These are phyloP conservation scores for Fusarium anthophilum DNA, from an alignment of 2,329 filamentous ascomycete genomes.

Conservation along the genomic window DNA sequence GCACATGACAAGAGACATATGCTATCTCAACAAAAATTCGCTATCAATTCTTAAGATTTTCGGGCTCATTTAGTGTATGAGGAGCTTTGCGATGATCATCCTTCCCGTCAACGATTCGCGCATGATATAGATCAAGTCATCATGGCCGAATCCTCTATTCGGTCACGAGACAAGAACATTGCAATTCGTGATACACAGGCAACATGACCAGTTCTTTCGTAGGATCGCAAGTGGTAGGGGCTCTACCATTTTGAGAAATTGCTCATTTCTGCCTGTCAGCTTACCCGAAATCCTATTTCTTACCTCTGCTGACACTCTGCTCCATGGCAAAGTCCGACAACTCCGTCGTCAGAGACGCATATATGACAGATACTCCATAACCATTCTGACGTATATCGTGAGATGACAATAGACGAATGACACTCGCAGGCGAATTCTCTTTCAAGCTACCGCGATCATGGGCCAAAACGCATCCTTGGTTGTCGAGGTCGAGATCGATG, in stretches of 20 bases:
- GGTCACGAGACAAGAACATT: too few relatives aligned
- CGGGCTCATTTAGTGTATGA: rapidly evolving
- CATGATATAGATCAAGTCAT: neutral
- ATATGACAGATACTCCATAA: neutral
- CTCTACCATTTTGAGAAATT: too few relatives aligned
- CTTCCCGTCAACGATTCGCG: rapidly evolving
- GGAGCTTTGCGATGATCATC: rapidly evolving
- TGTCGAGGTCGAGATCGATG: conserved; percentile 7
- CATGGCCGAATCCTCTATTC: neutral
- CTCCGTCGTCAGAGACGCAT: neutral
- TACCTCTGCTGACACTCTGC: neutral
- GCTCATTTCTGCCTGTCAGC: neutral
- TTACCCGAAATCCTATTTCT: neutral
- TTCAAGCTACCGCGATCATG: neutral
- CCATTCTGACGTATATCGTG: rapidly evolving
- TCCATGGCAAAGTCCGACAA: neutral
- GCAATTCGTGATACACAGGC: neutral
- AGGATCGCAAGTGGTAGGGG: neutral
- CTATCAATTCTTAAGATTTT: too few relatives aligned
- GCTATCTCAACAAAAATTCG: neutral
- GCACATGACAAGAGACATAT: too few relatives aligned
- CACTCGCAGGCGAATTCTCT: rapidly evolving
- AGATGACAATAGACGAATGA: neutral
- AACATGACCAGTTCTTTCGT: neutral
- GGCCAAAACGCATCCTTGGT: conserved; percentile 4